These are phyloP conservation scores for Aspergillus novofumigatus DNA, from an alignment of 2,329 filamentous ascomycete genomes.

Conservation along the genomic window DNA sequence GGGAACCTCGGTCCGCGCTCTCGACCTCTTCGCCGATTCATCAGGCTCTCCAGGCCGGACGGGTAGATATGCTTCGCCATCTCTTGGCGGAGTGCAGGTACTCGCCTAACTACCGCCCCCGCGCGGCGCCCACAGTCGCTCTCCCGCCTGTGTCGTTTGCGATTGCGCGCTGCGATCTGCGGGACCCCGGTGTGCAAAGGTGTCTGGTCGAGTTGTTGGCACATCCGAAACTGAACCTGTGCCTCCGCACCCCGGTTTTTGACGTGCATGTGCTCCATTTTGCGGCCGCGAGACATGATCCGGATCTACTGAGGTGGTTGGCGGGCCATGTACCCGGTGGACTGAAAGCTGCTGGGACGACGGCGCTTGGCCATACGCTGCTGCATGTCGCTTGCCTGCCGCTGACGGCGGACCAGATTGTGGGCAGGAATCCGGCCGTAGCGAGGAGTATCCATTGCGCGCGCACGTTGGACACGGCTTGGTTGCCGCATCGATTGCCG, in stretches of 20 bases:
- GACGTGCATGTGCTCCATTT: neutral
- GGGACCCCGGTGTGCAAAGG: neutral
- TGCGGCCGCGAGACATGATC: neutral
- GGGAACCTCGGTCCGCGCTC: neutral
- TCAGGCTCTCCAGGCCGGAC: neutral
- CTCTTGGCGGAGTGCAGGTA: neutral
- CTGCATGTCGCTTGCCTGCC: neutral
- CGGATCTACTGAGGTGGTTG: neutral
- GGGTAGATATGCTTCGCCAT: neutral
- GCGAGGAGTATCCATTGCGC: neutral
- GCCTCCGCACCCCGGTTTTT: neutral
- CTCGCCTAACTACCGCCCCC: neutral
- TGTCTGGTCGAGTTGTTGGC: neutral
- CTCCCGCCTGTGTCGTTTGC: constrained; percentile 1
- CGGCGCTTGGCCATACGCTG: neutral
- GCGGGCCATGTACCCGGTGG: neutral
- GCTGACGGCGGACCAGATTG: neutral
- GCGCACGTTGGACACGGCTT: neutral
- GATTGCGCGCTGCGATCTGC: neutral
- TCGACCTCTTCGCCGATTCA: constrained; percentile 1
- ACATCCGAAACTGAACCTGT: neutral
- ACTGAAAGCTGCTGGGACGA: neutral
- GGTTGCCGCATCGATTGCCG: neutral
- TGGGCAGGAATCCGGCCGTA: neutral
- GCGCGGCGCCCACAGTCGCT: neutral